Evolutionary conservation across 805 yeast genomes (phyloP).

Genomic region (Barnettozyma pratensis): DNA sequence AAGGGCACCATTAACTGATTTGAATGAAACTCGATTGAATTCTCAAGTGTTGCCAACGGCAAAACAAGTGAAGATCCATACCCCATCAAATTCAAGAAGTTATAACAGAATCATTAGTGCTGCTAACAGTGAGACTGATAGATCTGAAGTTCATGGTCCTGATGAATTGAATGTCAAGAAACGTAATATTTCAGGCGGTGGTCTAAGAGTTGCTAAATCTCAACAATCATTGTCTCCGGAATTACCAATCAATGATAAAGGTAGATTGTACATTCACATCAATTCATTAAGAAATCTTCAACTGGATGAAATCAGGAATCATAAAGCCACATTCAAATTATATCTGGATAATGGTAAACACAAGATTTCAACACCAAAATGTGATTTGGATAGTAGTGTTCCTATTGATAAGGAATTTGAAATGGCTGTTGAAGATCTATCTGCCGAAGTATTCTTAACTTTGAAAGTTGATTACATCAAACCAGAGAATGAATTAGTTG

Average conservation of each 20-base stretch:
- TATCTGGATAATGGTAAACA: slow-evolving; percentile 74
- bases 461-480: slow-evolving; percentile 57
- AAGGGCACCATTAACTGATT: slow-evolving; percentile 18
- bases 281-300: slow-evolving; percentile 41
- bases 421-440: slow-evolving; percentile 49
- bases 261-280: slow-evolving; percentile 39
- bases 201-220: background rate
- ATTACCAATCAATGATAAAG: slow-evolving; percentile 37
- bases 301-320: slow-evolving; percentile 39
- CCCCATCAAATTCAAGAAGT: background rate
- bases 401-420: slow-evolving; percentile 74
- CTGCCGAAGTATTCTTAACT: slow-evolving; percentile 64
- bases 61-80: background rate
- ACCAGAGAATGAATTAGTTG: slow-evolving; percentile 44
- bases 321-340: slow-evolving; percentile 42
- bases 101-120: slow-evolving; percentile 4
- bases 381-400: slow-evolving; percentile 26
- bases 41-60: background rate
- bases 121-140: slow-evolving; percentile 9
- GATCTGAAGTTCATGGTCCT: slow-evolving; percentile 1
- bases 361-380: slow-evolving; percentile 59
- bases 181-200: background rate
- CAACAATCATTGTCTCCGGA: slow-evolving; percentile 9
- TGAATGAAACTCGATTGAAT: slow-evolving; percentile 14
- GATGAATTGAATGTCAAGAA: slow-evolving; percentile 3